These are phyloP conservation scores for Thermoascus crustaceus DNA, from an alignment of 2,329 filamentous ascomycete species.

Conservation along the genomic window DNA sequence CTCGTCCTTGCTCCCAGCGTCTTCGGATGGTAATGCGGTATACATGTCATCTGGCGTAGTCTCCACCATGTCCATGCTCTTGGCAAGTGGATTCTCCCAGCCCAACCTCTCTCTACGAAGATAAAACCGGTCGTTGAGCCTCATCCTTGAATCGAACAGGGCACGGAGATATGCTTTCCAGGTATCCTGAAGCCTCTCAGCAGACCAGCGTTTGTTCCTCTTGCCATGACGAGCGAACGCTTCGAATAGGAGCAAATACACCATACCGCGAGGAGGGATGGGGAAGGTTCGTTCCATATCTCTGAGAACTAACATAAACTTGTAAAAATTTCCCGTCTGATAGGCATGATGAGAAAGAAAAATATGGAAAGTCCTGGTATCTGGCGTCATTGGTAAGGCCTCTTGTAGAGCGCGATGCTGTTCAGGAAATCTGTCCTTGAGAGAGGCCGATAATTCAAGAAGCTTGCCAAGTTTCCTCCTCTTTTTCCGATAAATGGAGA, in stretches of 20 bases:
- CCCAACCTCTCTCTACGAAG: conserved; percentile 10
- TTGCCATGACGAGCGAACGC: conserved; percentile 71
- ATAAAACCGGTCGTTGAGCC: conserved; percentile 14
- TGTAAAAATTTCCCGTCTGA: conserved; percentile 60
- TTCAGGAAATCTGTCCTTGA: conserved; percentile 43
- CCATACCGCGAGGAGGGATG: conserved; percentile 62
- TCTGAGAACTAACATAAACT: conserved; percentile 61
- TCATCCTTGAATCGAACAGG: conserved; percentile 28
- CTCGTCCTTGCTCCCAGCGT: not conserved
- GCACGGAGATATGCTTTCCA: conserved; percentile 55
- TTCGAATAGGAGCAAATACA: conserved; percentile 75
- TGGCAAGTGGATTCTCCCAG: conserved; percentile 25
- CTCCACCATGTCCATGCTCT: conserved; percentile 5
- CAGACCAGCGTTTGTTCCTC: conserved; percentile 62
- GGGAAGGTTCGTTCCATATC: conserved; percentile 66
- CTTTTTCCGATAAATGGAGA: conserved; percentile 26
- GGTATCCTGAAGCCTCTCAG: conserved; percentile 57
- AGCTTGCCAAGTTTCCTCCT: conserved; percentile 40
- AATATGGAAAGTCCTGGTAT: conserved; percentile 71
- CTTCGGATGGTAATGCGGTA: conserved; percentile 16
- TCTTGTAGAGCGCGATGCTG: conserved; percentile 56
- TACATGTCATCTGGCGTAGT: conserved; percentile 14
- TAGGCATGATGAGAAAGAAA: conserved; percentile 68
- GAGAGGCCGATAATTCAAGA: conserved; percentile 38
- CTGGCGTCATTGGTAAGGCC: conserved; percentile 58